Base-by-base conservation (phyloP, 1,284 basidiomycete genomes). In the Cryptococcus sp. region DNA sequence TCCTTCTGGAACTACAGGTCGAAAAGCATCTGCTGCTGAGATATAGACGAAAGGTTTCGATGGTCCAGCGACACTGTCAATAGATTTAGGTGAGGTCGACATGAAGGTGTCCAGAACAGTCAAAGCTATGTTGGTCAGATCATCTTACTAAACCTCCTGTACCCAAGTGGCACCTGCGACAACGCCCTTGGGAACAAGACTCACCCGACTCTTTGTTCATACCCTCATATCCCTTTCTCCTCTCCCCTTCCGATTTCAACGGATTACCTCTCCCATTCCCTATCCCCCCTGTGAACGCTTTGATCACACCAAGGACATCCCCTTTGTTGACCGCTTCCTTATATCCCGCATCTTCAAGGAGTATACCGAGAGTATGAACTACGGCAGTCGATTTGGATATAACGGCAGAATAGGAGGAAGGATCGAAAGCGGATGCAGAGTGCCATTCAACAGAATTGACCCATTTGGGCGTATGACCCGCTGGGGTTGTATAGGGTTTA, bases 311-410 rank as follows among this genome's bases (percentile, higher is more conserved):
- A 10, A 81, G 64, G 31, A 86, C 55, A 63, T 88, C 79, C 5
- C 83, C 84, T 15, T 79, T 79, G 61, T 80, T 79, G 46, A 93
- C 65, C 33, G 84, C 83, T 35, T 78, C 70, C 76, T 98, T 98
- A 81, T 98, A 98, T 44, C 80, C 80, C 4, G 80, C 80, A 64
- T 86, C 84, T 73, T 96, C 91, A 49, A 98, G 80, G 49, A 98
- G 83, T 42, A 88, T 91, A 44, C 95, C 95, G n/a, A 98, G 82
- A 1, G 96, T 95, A 72, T 97, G 92, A 38, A 98, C 91, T 31
- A 96, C 88, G 3, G 89, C 91, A 13, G 83, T 83, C 33, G 82
- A 51, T 76, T 76, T 2, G 83, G 80, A 48, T 37, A 95, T 80
- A 15, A 93, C 78, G 54, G 84, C 79, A 13, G 81, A 78, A 76